These are phyloP conservation scores for Aspergillus sp. DNA, from an alignment of 2,329 filamentous ascomycete genomes.

Conservation along the genomic window DNA sequence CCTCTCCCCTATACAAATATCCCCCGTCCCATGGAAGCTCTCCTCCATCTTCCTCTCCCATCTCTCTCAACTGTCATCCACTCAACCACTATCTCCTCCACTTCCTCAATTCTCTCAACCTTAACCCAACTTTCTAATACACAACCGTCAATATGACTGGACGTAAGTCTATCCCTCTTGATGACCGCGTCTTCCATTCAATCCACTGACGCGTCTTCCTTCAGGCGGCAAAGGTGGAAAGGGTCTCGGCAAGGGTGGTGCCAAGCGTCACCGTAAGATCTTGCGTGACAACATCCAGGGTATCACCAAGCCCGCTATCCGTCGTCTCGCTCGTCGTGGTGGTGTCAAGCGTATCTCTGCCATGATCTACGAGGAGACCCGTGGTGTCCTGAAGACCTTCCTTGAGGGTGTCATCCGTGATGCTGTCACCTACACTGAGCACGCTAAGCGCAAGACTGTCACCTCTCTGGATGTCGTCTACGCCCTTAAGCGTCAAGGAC, in stretches of 20 bases:
- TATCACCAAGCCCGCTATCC: slow-evolving; percentile 97
- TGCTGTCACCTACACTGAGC: slow-evolving; percentile 77
- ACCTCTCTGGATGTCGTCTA: slow-evolving; percentile 62
- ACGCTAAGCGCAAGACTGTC: slow-evolving; percentile 67
- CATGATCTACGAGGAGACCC: slow-evolving; percentile 85
- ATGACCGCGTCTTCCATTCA: neutral
- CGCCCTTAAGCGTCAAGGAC: slow-evolving; percentile 62
- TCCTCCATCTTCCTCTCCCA: slow-evolving; percentile 23
- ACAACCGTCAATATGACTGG: slow-evolving; percentile 55
- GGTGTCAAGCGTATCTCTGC: slow-evolving; percentile 99
- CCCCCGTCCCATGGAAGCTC: slow-evolving; percentile 26
- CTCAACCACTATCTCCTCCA: slow-evolving; percentile 21
- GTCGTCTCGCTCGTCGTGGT: slow-evolving; percentile 97
- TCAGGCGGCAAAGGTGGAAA: slow-evolving; percentile 92
- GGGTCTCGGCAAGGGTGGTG: slow-evolving; percentile 96
- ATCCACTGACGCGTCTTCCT: slow-evolving; percentile 46
- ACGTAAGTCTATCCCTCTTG: slow-evolving; percentile 45
- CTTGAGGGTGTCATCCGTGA: slow-evolving; percentile 78
- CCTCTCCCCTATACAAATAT: slow-evolving; percentile 40
- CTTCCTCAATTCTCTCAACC: slow-evolving; percentile 23
- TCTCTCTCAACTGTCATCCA: slow-evolving; percentile 21
- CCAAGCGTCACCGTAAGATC: slow-evolving; percentile 99
- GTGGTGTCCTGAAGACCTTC: slow-evolving; percentile 80
- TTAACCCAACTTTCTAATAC: slow-evolving; percentile 26
- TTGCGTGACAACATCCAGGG: slow-evolving; percentile 99